Conservation (phyloP, 495 filamentous ascomycete genomes). For the Penicillium mononematosum region DNA sequence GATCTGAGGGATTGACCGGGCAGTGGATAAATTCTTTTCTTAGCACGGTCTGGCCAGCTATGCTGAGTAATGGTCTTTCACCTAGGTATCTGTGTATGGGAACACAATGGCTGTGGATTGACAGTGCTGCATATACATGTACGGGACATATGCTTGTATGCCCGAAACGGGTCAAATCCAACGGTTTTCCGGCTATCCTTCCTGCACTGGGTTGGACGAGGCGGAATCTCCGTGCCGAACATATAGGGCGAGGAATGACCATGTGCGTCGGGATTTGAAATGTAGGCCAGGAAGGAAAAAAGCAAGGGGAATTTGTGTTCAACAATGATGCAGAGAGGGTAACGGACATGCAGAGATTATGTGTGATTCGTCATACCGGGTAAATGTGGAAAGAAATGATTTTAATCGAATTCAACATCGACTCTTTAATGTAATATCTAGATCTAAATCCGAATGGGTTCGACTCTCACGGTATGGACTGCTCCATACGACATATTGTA, state of each 20-base stretch:
- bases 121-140: background rate
- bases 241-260: background rate
- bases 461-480: constrained; percentile 1
- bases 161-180: background rate
- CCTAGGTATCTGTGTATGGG: background rate
- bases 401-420: background rate
- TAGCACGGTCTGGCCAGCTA: background rate
- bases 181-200: background rate
- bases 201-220: background rate
- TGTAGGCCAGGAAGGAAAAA: background rate
- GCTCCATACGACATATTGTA: constrained; percentile 7
- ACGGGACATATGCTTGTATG: background rate
- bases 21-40: background rate
- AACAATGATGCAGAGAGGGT: background rate
- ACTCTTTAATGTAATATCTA: constrained; percentile 1
- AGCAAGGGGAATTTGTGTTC: background rate
- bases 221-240: background rate
- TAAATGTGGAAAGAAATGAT: background rate
- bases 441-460: background rate
- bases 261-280: background rate
- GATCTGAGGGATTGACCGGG: background rate
- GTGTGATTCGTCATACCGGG: background rate
- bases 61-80: background rate
- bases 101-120: background rate
- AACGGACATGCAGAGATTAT: background rate